Conservation (phyloP, 1,284 basidiomycete genomes). For the Mycosarcoma maydis region DNA sequence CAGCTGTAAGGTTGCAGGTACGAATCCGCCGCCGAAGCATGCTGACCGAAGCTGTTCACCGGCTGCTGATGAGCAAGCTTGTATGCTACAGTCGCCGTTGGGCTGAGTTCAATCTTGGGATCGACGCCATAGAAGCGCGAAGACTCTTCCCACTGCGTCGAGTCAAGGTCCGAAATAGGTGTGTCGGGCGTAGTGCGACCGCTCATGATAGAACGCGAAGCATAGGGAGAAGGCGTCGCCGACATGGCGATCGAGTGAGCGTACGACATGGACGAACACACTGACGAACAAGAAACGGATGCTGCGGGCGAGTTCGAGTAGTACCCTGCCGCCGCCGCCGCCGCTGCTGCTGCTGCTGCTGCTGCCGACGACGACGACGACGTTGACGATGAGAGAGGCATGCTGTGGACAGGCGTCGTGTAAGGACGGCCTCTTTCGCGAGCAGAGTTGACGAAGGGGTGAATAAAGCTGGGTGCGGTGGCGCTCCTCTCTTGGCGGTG, state of each 20-base stretch:
- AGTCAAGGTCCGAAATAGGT: slow-evolving; percentile 54
- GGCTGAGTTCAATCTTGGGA: slow-evolving; percentile 18
- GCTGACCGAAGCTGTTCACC: not conserved
- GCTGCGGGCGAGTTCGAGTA: slow-evolving; percentile 39
- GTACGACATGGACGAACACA: slow-evolving; percentile 47
- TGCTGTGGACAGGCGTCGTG: slow-evolving; percentile 50
- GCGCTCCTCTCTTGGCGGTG: slow-evolving; percentile 40
- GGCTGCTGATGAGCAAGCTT: slow-evolving; percentile 18
- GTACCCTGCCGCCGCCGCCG: slow-evolving; percentile 11
- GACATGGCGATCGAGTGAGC: slow-evolving; percentile 26
- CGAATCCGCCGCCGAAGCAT: slow-evolving; percentile 22
- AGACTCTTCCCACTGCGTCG: slow-evolving; percentile 36
- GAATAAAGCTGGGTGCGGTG: slow-evolving; percentile 37
- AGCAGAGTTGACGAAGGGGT: slow-evolving; percentile 41
- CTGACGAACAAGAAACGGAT: slow-evolving; percentile 47
- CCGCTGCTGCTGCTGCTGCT: too few species aligned
- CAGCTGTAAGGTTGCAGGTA: slow-evolving; percentile 46
- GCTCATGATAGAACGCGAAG: slow-evolving; percentile 40
- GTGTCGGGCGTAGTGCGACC: slow-evolving; percentile 63
- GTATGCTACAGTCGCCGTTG: slow-evolving; percentile 19
- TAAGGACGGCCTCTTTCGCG: slow-evolving; percentile 49
- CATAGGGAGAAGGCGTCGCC: slow-evolving; percentile 51
- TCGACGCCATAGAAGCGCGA: slow-evolving; percentile 34
- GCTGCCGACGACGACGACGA: slow-evolving; percentile 11
- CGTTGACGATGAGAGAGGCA: slow-evolving; percentile 29